Conservation (phyloP, 2,329 filamentous ascomycete species). For the Colletotrichum horii region DNA sequence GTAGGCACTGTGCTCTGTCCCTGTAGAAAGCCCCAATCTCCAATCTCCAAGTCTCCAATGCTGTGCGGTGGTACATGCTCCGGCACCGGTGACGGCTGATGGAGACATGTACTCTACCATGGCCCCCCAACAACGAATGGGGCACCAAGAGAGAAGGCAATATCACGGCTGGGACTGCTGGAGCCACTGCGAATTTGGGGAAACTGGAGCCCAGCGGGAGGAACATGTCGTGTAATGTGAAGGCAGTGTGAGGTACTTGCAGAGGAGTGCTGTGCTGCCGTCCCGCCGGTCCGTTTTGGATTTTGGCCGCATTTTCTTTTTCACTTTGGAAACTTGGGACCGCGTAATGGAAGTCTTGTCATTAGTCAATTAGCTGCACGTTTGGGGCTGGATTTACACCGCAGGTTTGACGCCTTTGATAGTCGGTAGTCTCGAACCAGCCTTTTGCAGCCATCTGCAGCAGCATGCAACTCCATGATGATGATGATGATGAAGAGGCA, state of each 20-base stretch:
- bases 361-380: neutral
- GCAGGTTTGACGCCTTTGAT: neutral
- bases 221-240: neutral
- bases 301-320: neutral
- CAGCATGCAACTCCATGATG: neutral
- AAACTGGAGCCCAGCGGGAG: neutral
- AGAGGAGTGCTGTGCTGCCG: neutral
- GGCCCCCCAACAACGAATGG: neutral
- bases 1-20: neutral
- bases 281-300: neutral
- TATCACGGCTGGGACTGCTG: neutral
- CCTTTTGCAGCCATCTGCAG: neutral
- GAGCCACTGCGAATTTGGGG: neutral
- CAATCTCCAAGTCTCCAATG: neutral
- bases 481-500: neutral
- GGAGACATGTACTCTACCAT: neutral
- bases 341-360: conserved; percentile 1
- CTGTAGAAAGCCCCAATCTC: neutral
- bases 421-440: neutral
- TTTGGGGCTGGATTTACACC: neutral
- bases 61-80: neutral
- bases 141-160: neutral
- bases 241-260: neutral
- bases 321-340: neutral
- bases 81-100: neutral